Evolutionary conservation across 202 grass and related monocot species (phyloP).

Genomic region (Carex sylvatica): DNA sequence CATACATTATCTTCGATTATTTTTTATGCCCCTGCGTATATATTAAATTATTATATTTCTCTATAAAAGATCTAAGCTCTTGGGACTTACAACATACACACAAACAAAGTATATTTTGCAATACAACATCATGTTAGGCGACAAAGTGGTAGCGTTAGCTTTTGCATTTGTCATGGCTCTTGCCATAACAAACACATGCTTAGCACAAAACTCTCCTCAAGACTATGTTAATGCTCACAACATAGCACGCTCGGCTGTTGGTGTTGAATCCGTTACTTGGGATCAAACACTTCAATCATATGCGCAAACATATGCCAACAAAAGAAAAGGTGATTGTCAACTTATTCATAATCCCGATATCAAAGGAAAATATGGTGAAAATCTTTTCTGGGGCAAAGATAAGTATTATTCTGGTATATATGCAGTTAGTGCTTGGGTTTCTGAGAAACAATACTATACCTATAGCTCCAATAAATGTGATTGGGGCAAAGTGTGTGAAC

Average conservation of each 20-base stretch:
- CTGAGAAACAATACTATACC: constrained; percentile 35
- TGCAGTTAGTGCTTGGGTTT: constrained; percentile 29
- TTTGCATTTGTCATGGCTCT: constrained; percentile 13
- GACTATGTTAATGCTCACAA: constrained; percentile 32
- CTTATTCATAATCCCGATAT: constrained; percentile 38
- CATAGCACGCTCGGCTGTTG: constrained; percentile 11
- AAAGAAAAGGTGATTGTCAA: constrained; percentile 18
- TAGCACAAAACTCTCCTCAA: constrained; percentile 25
- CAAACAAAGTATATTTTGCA: not conserved
- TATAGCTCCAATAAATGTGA: constrained; percentile 28
- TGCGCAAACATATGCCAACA: not conserved
- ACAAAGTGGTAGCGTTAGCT: constrained; percentile 2
- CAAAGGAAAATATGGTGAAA: constrained; percentile 44
- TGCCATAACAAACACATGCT: not conserved
- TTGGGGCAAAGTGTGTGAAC: constrained; percentile 19
- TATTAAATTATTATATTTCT: not conserved
- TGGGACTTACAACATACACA: not conserved
- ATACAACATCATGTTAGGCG: not conserved
- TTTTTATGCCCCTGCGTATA: not conserved
- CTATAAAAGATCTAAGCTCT: constrained; percentile 1
- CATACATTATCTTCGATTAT: not conserved
- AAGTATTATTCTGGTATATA: constrained; percentile 28
- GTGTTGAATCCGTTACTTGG: constrained; percentile 19
- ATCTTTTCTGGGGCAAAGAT: constrained; percentile 38
- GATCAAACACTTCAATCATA: not conserved